Evolutionary conservation across 148 eudicot genomes (phyloP), one percentile per base, ranked within the genome.

Genomic region (Euryodendron excelsum): DNA sequence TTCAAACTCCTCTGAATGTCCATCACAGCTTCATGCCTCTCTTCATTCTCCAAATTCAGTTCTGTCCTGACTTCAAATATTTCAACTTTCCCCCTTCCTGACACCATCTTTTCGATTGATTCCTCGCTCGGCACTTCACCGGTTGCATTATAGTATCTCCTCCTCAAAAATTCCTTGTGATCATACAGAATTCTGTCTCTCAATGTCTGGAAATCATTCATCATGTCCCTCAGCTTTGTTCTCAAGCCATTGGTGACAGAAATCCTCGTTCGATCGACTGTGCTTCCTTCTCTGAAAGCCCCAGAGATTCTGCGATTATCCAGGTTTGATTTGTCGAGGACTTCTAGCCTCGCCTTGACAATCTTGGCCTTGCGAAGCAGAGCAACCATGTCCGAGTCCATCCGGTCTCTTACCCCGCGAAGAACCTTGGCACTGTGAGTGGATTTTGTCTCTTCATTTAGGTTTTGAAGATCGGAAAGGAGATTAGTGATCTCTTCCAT

Each of bases 1-100:
- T 81, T 86, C 87, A 94, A 81, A 68, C 98, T 94, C 67, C 83
- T 90, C 82, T 92, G 89, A 36, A 94, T 88, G 72, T 88, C 95
- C 81, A 77, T 81, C 44, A 87, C 89, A 62, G 88, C 93, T 66
- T 92, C 97, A 79, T 92, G 81, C 82, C 97, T 91, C 70, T 91
- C 92, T 39, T 77, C 79, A 13, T 81, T 90, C 84, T 88, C 92
- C 83, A 74, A 62, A 60, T 73, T 79, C 60, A 82, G 0, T 9
- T 86, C 87, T 11, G 52, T 31, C 65, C 74, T 80, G 63, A 84
- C 85, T 39, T 86, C 86, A 36, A 82, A 76, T 44, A 84, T 69
- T 71, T 85, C 85, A 21, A 85, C 76, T 58, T 83, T 85, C 69
- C 70, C 69, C 36, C 86, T 81, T 17, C 87, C 98, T 0, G 85